Percentiles rank a stretch among this genome's conserved stretches.
Evolutionary conservation across 768 basidiomycete species (phyloP).

Genomic region (Cystofilobasidium ferigula): DNA sequence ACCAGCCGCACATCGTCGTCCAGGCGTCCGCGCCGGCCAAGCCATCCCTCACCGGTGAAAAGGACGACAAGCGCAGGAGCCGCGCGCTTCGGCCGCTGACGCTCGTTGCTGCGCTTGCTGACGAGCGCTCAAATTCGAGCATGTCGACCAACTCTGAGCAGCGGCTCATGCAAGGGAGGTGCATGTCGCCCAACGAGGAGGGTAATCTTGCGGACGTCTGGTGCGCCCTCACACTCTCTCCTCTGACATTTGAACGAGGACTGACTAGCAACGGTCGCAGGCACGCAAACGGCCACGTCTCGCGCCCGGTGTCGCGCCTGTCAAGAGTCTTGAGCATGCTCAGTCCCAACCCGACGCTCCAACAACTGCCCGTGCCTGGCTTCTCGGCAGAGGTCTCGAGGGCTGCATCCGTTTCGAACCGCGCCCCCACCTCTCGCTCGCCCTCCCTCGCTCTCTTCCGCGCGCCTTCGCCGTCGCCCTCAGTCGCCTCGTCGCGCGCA

Average conservation of each 20-base stretch:
- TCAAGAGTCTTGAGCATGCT: conserved; percentile 12
- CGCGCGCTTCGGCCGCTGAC: conserved; percentile 1
- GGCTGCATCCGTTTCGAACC: neutral
- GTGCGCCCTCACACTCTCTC: neutral
- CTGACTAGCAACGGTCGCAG: neutral
- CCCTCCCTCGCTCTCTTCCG: neutral
- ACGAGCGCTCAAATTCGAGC: neutral
- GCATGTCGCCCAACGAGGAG: conserved; percentile 15
- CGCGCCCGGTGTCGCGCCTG: neutral
- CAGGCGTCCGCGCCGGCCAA: neutral
- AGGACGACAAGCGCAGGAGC: neutral
- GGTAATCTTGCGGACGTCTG: conserved; percentile 7
- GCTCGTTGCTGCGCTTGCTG: neutral
- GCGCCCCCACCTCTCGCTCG: neutral
- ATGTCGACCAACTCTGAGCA: neutral
- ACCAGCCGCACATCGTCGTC: neutral
- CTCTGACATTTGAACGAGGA: neutral
- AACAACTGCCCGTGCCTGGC: too few species aligned
- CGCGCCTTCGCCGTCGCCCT: conserved; percentile 5
- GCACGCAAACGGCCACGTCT: conserved; percentile 3
- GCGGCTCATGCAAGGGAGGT: conserved; percentile 4
- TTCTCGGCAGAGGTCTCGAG: too few species aligned
- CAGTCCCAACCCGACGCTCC: conserved; percentile 1
- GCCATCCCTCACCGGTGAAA: too few species aligned
- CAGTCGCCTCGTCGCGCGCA: conserved; percentile 1